Base-by-base conservation (phyloP, 2,329 filamentous ascomycete species). In the Plectosphaerella cucumerina region DNA sequence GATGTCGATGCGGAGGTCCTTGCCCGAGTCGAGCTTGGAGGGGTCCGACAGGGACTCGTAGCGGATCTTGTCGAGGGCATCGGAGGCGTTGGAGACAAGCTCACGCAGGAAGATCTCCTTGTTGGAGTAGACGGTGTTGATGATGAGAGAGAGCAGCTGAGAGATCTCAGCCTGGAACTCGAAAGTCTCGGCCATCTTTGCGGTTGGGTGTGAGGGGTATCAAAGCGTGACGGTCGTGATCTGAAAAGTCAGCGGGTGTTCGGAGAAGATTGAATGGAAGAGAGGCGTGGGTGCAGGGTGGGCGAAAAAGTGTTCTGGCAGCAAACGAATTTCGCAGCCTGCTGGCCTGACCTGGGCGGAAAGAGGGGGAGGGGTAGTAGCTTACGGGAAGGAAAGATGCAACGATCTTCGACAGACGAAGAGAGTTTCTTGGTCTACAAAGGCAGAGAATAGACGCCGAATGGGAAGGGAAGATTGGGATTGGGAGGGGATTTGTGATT, bases 91-190 rank as follows among this genome's bases (percentile, higher is more conserved):
- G 79, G 94, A 97, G 70, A 99, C 90, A 66, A 99, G 73, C 80
- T 99, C 94, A 87, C 94, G 83, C 67, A 99, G 80, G 87, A 99
- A 99, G 73, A 99, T 97, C 80, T 97, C 94, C 85, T 99, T 99
- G 88, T 99, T 99, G 65, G 92, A 97, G 85, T 97, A 99, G 81
- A 99, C 94, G 62, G 94, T 97, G 89, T 99, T 99, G 85, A 99
- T 99, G 79, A 99, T 99, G 73, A 99, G 89, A 64, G 87, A 91
- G 72, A 99, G 89, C 62, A 99, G 90, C 90, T 99, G 94, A 89
- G 93, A 97, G 73, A 99, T 99, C 89, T 99, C 94, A 88, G 94
- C 94, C 88, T 99, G 94, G 83, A 97, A 99, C 88, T 97, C 93
- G 81, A 99, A 99, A 64, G 92, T 97, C 82, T 97, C 92, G 75